Base-by-base conservation (phyloP, 2,329 filamentous ascomycete genomes). In the Annulohypoxylon truncatum region DNA sequence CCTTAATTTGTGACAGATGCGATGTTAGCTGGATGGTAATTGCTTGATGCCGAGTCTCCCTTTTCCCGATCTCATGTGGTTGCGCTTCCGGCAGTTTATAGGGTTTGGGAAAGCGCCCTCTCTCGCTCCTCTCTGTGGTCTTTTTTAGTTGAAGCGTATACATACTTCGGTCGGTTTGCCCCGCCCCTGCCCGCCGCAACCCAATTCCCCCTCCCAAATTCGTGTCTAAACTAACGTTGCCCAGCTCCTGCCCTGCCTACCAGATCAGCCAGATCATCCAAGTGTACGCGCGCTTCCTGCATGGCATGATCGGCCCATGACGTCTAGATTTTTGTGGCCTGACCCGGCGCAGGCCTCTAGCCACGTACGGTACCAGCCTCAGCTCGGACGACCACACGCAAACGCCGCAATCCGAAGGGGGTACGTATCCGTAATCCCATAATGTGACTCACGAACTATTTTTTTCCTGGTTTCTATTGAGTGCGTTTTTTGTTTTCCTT, bases 261-360 rank as follows among this genome's bases (percentile, higher is more conserved):
- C 38, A 42, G 38, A 42, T 42, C 38, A 50, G 42, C n/a, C 38
- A 53, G 24, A 50, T 47, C 59, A 62, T 62, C 59, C 50, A 52
- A n/a, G 54, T 40, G 22, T 58, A 48, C 40, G 54, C 42, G 40
- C 40, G 54, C 42, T 58, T 44, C 59, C 53, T 67, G 61, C 56
- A 64, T 69, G 67, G 64, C 64, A 67, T 67, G 67, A 69, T 69
- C 64, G 31, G 46, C 64, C 64, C 67, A 69, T 69, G 67, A 69
- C 67, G 67, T 69, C 53, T 55, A 66, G 50, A 54, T 47, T n/a
- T n/a, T n/a, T 51, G 46, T 69, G 67, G 67, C 61, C 64, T 69
- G 67, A 69, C 57, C 50, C 38, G 18, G 33, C 24, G 9, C 33
- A 22, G 24, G 12, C 20, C 46, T 52, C 51, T 53, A 61, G 46